phyloP scores from a whole-genome alignment of 176 grass and related monocot genomes.

The Hordeum vulgare region DNA sequence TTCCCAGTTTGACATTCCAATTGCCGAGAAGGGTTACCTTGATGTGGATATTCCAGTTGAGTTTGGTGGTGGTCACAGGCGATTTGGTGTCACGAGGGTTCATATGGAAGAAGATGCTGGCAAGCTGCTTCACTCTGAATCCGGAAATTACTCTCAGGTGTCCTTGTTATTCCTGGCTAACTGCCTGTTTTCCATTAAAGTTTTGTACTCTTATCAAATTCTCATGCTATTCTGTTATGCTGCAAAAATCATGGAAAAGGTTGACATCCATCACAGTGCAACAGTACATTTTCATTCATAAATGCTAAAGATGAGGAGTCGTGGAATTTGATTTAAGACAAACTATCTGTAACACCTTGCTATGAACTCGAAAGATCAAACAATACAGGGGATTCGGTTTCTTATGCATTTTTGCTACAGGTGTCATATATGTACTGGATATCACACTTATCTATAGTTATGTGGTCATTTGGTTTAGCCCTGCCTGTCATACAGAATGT shows the following conservation, averaged over 20 bases:
- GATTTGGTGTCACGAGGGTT: slow-evolving; percentile 87
- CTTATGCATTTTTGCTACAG: neutral
- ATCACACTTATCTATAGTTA: neutral
- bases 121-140: slow-evolving; percentile 85
- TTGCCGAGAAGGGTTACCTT: slow-evolving; percentile 60
- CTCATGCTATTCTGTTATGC: neutral
- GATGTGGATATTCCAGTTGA: slow-evolving; percentile 88
- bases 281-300: neutral
- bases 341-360: neutral
- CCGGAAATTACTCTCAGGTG: slow-evolving; percentile 80
- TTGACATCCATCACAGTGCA: neutral
- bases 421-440: neutral
- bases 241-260: neutral
- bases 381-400: neutral
- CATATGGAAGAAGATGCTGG: slow-evolving; percentile 99
- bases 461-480: neutral
- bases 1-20: slow-evolving; percentile 93
- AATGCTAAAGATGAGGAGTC: neutral
- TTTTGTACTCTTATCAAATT: neutral
- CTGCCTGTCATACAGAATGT: neutral
- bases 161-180: neutral
- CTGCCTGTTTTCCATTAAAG: neutral
- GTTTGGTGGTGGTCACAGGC: slow-evolving; percentile 81
- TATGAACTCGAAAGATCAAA: neutral
- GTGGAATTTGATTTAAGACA: neutral